These are phyloP conservation scores for Coriaria nepalensis DNA, from an alignment of 306 rosid species.

Conservation along the genomic window DNA sequence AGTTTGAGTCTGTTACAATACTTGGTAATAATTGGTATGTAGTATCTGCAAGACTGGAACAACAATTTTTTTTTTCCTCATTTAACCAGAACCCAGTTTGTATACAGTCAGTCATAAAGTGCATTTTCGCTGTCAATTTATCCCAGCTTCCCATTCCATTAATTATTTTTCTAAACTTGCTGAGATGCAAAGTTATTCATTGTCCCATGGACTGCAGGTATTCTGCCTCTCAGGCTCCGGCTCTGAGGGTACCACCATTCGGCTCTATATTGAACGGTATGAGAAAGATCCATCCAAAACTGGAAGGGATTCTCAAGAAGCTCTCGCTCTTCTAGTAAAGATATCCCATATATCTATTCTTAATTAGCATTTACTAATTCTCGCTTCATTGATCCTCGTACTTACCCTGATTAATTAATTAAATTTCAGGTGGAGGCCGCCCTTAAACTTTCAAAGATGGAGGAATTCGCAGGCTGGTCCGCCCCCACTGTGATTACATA, in stretches of 20 bases:
- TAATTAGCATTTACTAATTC: neutral
- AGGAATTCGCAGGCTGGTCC: conserved; percentile 80
- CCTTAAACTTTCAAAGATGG: conserved; percentile 86
- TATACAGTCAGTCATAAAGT: too few species aligned
- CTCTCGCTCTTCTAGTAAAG: conserved; percentile 89
- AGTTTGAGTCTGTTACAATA: too few species aligned
- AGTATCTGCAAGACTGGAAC: too few species aligned
- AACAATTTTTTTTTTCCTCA: too few species aligned
- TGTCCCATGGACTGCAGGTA: conserved; percentile 26
- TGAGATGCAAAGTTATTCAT: too few species aligned
- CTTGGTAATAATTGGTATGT: too few species aligned
- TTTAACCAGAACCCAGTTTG: too few species aligned
- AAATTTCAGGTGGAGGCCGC: conserved; percentile 78
- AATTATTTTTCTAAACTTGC: too few species aligned
- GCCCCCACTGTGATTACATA: conserved; percentile 91
- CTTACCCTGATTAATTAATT: neutral
- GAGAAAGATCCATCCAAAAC: conserved; percentile 86
- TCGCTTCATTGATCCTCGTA: neutral
- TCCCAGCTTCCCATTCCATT: too few species aligned
- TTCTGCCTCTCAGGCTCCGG: conserved; percentile 99
- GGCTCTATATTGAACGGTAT: conserved; percentile 91
- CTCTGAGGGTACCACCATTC: conserved; percentile 91
- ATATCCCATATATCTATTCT: conserved; percentile 3
- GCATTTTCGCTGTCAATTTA: too few species aligned
- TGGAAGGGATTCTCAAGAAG: conserved; percentile 77